phyloP scores from a whole-genome alignment of 75 land plant genomes.

The Sequoia sempervirens region DNA sequence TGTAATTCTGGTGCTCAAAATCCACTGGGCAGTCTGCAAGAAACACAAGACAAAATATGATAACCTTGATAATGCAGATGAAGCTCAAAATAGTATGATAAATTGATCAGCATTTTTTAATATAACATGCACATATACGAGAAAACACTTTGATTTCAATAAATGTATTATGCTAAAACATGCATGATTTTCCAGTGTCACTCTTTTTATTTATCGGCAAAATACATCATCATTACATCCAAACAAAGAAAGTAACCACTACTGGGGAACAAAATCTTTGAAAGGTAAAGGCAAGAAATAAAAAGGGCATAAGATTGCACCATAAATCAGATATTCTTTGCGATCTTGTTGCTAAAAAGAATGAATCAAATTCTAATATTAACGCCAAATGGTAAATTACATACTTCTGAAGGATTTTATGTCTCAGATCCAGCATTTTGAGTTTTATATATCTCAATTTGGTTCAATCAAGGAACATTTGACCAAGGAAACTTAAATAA shows the following conservation, averaged over 20 bases:
- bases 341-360: no score
- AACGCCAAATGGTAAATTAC: no score
- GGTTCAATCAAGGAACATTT: no score
- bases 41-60: not conserved
- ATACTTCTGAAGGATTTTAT: no score
- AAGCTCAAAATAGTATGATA: not conserved
- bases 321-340: not conserved
- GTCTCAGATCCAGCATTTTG: no score
- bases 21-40: conserved; percentile 46
- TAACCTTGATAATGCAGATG: not conserved
- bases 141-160: not conserved
- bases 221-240: not conserved
- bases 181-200: not conserved
- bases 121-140: not conserved
- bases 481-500: no score
- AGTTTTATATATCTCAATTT: no score
- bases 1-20: conserved; percentile 55
- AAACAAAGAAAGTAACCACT: not conserved
- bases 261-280: not conserved
- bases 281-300: not conserved
- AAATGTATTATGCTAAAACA: not conserved
- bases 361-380: no score
- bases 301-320: not conserved
- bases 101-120: not conserved
- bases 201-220: not conserved